These are phyloP conservation scores for Lipomyces orientalis DNA, from an alignment of 805 yeast species.

Conservation along the genomic window DNA sequence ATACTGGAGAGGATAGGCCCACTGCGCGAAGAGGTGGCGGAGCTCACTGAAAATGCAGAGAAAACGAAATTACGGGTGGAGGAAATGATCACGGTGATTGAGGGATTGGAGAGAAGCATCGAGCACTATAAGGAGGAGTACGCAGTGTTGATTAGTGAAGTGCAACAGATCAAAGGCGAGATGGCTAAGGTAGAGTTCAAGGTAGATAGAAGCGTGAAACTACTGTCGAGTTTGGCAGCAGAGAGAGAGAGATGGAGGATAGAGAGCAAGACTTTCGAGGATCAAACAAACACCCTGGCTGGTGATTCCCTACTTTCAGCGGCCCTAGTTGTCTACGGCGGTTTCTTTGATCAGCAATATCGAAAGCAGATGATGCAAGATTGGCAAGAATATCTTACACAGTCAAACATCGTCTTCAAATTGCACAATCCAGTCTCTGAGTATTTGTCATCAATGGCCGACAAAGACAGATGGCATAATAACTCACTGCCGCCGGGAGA, in stretches of 20 bases:
- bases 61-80: slow-evolving; percentile 69
- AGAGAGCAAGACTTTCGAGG: slow-evolving; percentile 58
- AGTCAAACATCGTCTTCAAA: slow-evolving; percentile 51
- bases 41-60: slow-evolving; percentile 63
- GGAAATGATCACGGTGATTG: slow-evolving; percentile 83
- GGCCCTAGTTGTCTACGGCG: slow-evolving; percentile 65
- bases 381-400: slow-evolving; percentile 50
- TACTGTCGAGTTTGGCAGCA: slow-evolving; percentile 65
- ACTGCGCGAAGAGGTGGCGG: slow-evolving; percentile 64
- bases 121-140: slow-evolving; percentile 70
- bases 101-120: slow-evolving; percentile 68
- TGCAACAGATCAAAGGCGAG: slow-evolving; percentile 75
- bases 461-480: slow-evolving; percentile 58
- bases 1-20: slow-evolving; percentile 79
- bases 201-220: slow-evolving; percentile 63
- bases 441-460: slow-evolving; percentile 51
- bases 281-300: slow-evolving; percentile 53
- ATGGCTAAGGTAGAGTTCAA: slow-evolving; percentile 66
- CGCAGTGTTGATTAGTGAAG: slow-evolving; percentile 74
- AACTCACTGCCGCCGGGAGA: slow-evolving; percentile 64
- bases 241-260: slow-evolving; percentile 80
- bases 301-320: slow-evolving; percentile 74
- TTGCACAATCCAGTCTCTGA: slow-evolving; percentile 46
- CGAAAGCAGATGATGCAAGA: slow-evolving; percentile 48
- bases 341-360: slow-evolving; percentile 57